Percentiles rank a stretch among this genome's conserved stretches.
phyloP scores from a whole-genome alignment of 1,284 basidiomycete species.

The Leccinum angustisporum region DNA sequence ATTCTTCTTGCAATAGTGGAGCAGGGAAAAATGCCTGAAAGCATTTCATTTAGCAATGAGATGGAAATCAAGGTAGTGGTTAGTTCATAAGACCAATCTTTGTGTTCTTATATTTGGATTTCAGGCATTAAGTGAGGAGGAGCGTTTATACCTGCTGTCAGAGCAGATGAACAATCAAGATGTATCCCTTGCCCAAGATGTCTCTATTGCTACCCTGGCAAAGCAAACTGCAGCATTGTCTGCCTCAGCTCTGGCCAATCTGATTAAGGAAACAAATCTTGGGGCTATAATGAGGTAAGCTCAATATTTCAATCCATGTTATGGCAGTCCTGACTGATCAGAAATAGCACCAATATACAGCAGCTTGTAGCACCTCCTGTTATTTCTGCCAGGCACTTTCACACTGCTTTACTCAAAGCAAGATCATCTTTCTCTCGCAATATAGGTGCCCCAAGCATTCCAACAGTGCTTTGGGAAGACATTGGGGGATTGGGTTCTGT shows the following conservation, averaged over 20 bases:
- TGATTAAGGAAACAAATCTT: constrained; percentile 65
- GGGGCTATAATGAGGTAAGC: constrained; percentile 56
- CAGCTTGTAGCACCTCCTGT: constrained; percentile 5
- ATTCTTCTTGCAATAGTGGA: constrained; percentile 78
- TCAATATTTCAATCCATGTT: neutral
- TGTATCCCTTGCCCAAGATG: constrained; percentile 67
- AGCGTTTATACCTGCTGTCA: constrained; percentile 50
- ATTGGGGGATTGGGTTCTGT: constrained; percentile 90
- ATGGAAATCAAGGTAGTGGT: constrained; percentile 66
- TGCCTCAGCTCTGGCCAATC: constrained; percentile 77
- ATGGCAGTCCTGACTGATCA: neutral
- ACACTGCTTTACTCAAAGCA: constrained; percentile 73
- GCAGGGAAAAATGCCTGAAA: constrained; percentile 63
- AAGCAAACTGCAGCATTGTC: constrained; percentile 92
- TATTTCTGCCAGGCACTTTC: constrained; percentile 61
- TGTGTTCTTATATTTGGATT: constrained; percentile 7
- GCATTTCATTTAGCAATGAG: constrained; percentile 88
- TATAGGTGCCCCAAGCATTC: constrained; percentile 96
- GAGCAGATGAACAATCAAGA: constrained; percentile 16
- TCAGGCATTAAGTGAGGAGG: constrained; percentile 80
- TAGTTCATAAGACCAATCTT: neutral
- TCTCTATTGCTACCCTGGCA: constrained; percentile 73
- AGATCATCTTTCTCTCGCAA: constrained; percentile 84
- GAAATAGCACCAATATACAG: constrained; percentile 6
- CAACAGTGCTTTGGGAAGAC: constrained; percentile 97